phyloP scores from a whole-genome alignment of 805 yeast species.

The Kuraishia piskuri region DNA sequence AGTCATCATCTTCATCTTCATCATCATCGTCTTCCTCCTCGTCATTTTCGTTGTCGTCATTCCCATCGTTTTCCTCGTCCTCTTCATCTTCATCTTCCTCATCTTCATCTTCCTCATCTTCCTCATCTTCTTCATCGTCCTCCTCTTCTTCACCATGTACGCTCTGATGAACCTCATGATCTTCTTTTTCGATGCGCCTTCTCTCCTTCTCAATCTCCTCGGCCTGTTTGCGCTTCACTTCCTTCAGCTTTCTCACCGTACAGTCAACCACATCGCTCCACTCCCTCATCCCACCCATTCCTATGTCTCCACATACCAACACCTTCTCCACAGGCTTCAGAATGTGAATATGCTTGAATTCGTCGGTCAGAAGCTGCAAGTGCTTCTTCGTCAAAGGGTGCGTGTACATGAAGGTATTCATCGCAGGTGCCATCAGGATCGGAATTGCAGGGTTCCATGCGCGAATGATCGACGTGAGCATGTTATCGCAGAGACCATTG shows the following conservation, averaged over 20 bases:
- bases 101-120: background rate
- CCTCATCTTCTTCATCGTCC: background rate
- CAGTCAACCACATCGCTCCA: slow-evolving; percentile 90
- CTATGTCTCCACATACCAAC: slow-evolving; percentile 91
- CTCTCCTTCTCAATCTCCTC: background rate
- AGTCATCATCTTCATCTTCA: background rate
- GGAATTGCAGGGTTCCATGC: slow-evolving; percentile 96
- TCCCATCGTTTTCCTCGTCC: background rate
- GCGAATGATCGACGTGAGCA: slow-evolving; percentile 81
- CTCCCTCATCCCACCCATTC: slow-evolving; percentile 99
- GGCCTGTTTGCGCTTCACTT: slow-evolving; percentile 21
- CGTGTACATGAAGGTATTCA: slow-evolving; percentile 89
- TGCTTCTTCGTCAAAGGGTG: slow-evolving; percentile 85
- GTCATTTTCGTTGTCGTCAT: background rate
- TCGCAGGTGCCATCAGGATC: slow-evolving; percentile 86
- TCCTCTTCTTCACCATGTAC: background rate
- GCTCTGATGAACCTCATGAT: background rate
- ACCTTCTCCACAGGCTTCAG: slow-evolving; percentile 93
- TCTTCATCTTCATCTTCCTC: background rate
- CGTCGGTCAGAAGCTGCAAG: slow-evolving; percentile 65
- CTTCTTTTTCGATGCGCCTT: background rate
- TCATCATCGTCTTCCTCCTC: slow-evolving; percentile 1
- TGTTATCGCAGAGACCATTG: slow-evolving; percentile 85
- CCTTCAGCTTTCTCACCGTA: slow-evolving; percentile 63
- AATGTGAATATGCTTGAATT: slow-evolving; percentile 94